Percentiles rank a stretch among this genome's conserved stretches.
Conservation (phyloP, 441 rosid species). For the Populus hybrid region DNA sequence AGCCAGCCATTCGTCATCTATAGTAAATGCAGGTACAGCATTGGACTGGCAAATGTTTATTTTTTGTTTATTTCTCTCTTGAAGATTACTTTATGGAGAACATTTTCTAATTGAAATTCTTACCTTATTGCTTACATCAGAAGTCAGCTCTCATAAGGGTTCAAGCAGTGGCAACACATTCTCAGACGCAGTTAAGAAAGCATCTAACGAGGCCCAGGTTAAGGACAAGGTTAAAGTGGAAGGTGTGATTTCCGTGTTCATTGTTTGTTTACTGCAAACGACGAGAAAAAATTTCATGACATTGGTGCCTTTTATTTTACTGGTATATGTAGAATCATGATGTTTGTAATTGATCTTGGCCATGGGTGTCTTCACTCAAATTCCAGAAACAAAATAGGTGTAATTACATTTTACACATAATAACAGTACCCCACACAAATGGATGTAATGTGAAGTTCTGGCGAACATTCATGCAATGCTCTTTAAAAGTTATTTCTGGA, state of each 20-base stretch:
- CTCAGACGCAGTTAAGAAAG: conserved; percentile 44
- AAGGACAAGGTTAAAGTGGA: conserved; percentile 62
- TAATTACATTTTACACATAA: background rate
- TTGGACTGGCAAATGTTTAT: conserved; percentile 11
- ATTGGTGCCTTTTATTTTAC: background rate
- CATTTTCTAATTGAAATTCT: conserved; percentile 8
- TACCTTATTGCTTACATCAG: conserved; percentile 19
- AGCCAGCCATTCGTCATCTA: conserved; percentile 41
- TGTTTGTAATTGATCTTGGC: background rate
- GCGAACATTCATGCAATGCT: conserved; percentile 4
- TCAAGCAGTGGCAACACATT: conserved; percentile 31
- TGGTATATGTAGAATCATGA: background rate
- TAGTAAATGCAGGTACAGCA: conserved; percentile 41
- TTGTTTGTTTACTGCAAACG: background rate
- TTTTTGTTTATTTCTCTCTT: conserved; percentile 10
- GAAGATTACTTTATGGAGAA: conserved; percentile 2
- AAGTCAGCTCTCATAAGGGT: conserved; percentile 27
- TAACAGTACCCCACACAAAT: conserved; percentile 1
- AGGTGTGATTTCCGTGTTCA: conserved; percentile 43
- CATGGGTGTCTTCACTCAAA: background rate
- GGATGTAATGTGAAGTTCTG: background rate
- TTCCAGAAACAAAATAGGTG: background rate
- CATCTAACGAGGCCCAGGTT: conserved; percentile 38
- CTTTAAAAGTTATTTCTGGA: background rate
- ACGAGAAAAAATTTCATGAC: background rate